A percentile compares a stretch with the other conserved stretches of the same genome.
Evolutionary conservation across 352 stramenopile species (phyloP).

Genomic region (Phytophthora pistaciae): DNA sequence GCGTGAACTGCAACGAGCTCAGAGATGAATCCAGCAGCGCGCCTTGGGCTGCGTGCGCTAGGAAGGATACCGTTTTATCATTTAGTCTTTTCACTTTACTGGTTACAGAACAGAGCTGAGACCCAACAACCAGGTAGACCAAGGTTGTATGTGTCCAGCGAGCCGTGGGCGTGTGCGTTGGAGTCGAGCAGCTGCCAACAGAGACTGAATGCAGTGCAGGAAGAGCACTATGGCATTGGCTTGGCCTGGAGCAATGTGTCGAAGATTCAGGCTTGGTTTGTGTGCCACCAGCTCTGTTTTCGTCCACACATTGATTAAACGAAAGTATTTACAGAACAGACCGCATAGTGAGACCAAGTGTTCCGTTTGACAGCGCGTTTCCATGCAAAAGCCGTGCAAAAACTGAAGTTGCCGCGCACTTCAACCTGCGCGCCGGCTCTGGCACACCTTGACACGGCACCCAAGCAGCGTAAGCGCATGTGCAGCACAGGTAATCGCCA

Average conservation of each 20-base stretch:
- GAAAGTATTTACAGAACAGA: conserved; percentile 14
- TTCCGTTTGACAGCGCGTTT: conserved; percentile 30
- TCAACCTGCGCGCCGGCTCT: conserved; percentile 24
- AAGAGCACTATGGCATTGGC: neutral
- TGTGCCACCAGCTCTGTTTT: neutral
- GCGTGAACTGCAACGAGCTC: too few relatives aligned
- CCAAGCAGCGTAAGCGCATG: conserved; percentile 29
- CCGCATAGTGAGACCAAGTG: conserved; percentile 1
- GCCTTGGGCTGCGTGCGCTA: too few relatives aligned
- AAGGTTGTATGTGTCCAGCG: too few relatives aligned
- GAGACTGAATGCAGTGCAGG: neutral
- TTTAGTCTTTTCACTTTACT: too few relatives aligned
- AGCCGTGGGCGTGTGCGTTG: too few relatives aligned
- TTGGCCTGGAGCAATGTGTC: neutral
- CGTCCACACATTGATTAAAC: conserved; percentile 7
- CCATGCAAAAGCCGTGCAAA: conserved; percentile 22
- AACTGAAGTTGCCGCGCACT: conserved; percentile 21
- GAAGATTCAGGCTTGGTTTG: neutral
- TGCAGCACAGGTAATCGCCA: conserved; percentile 19
- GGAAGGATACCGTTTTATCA: too few relatives aligned
- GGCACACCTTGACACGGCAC: conserved; percentile 1
- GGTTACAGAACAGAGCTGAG: too few relatives aligned
- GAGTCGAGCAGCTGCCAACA: too few relatives aligned
- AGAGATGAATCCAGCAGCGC: too few relatives aligned
- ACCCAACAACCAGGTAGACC: too few relatives aligned